These are phyloP conservation scores for Dictyostelium discoideum DNA, from an alignment of 78 protist species.

Conservation along the genomic window DNA sequence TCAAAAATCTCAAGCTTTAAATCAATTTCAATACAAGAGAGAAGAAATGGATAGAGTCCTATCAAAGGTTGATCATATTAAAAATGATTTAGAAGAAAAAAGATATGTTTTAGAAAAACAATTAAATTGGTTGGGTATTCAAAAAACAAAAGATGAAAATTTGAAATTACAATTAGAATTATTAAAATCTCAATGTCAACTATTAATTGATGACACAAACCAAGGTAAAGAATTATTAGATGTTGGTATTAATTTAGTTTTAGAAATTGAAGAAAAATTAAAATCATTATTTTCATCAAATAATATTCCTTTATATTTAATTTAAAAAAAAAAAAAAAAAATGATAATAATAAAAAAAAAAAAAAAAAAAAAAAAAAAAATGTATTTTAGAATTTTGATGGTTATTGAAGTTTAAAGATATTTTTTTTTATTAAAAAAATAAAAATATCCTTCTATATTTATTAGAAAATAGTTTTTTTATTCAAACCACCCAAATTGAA, in stretches of 20 bases:
- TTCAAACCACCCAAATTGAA: too few relatives aligned
- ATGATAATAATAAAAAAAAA: too few relatives aligned
- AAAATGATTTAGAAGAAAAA: too few relatives aligned
- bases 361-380: too few relatives aligned
- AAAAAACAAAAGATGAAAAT: background rate
- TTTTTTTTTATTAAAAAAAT: too few relatives aligned
- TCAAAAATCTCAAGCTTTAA: background rate
- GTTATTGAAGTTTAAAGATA: too few relatives aligned
- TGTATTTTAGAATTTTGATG: too few relatives aligned
- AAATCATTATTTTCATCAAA: background rate
- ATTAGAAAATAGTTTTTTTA: too few relatives aligned
- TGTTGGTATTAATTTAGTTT: background rate
- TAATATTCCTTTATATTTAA: background rate
- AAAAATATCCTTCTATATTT: too few relatives aligned
- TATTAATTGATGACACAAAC: background rate
- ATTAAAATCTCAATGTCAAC: background rate
- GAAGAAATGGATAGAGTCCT: background rate
- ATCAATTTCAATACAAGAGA: background rate
- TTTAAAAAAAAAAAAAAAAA: too few relatives aligned
- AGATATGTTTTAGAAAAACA: background rate
- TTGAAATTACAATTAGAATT: background rate
- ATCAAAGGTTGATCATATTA: background rate
- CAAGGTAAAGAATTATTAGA: background rate
- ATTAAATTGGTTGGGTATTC: background rate
- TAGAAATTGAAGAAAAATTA: background rate